Percentiles rank a stretch among this genome's conserved stretches.
Evolutionary conservation across 352 stramenopile species (phyloP).

Genomic region (Ophiocytium majus): DNA sequence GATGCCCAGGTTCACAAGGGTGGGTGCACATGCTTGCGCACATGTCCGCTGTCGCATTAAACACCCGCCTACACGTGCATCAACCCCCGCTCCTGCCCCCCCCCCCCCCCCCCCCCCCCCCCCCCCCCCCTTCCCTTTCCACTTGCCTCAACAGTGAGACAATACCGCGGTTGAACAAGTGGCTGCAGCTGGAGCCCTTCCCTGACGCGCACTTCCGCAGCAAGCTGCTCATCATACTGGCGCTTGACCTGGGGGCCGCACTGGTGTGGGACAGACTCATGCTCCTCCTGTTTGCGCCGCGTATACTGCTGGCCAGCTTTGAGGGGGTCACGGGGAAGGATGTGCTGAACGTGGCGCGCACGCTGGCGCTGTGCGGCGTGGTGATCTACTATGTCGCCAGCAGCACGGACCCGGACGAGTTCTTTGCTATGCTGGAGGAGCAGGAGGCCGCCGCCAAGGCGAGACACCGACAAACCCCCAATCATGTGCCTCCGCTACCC

Average conservation of each 20-base stretch:
- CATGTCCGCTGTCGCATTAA: no score
- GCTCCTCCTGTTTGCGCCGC: conserved; percentile 72
- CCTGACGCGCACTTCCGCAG: conserved; percentile 70
- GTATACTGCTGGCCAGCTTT: conserved; percentile 64
- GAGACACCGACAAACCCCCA: no score
- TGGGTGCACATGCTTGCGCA: no score
- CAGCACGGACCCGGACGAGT: conserved; percentile 47
- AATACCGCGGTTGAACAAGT: conserved; percentile 69
- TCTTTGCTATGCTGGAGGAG: conserved; percentile 35
- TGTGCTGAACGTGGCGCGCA: conserved; percentile 60
- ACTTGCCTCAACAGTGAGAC: background rate
- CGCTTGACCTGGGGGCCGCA: conserved; percentile 63
- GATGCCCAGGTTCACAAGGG: no score
- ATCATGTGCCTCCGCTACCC: no score
- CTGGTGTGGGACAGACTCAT: conserved; percentile 69
- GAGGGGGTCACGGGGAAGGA: conserved; percentile 70
- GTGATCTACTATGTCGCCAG: conserved; percentile 51
- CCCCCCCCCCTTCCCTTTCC: background rate
- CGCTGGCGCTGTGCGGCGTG: conserved; percentile 38
- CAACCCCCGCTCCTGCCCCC: no score
- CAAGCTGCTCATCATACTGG: conserved; percentile 68
- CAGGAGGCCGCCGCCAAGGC: conserved; percentile 14
- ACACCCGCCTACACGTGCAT: no score
- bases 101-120: no score
- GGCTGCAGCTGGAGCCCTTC: conserved; percentile 77